phyloP scores from a whole-genome alignment of 2,329 filamentous ascomycete genomes.

The Trichocomaceae sp. region DNA sequence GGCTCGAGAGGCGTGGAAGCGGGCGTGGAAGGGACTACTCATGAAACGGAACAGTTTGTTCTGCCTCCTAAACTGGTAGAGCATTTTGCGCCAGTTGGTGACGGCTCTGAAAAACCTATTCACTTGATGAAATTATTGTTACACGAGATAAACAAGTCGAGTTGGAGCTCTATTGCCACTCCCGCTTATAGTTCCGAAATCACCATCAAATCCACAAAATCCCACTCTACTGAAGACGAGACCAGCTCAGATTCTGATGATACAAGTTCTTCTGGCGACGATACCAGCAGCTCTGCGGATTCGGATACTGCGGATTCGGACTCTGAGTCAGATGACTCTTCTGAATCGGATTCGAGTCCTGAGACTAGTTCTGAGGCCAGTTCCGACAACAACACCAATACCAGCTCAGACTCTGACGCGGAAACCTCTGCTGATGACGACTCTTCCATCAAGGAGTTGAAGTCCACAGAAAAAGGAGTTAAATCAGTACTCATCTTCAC shows the following conservation, averaged over 20 bases:
- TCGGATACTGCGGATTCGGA: conserved; percentile 16
- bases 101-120: conserved; percentile 68
- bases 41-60: conserved; percentile 40
- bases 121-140: conserved; percentile 73
- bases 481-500: conserved; percentile 71
- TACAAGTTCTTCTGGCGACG: conserved; percentile 32
- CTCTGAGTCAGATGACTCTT: conserved; percentile 19
- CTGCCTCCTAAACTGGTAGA: conserved; percentile 61
- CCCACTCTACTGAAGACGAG: not conserved
- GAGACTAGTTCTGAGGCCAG: not conserved
- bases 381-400: not conserved
- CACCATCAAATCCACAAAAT: not conserved
- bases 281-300: conserved; percentile 2
- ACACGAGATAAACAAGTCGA: conserved; percentile 26
- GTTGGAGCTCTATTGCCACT: conserved; percentile 10
- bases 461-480: conserved; percentile 19
- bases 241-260: conserved; percentile 20
- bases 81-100: conserved; percentile 60
- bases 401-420: conserved; percentile 23
- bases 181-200: conserved; percentile 2
- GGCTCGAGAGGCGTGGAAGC: conserved; percentile 44
- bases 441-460: not conserved
- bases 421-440: conserved; percentile 16
- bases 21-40: conserved; percentile 13
- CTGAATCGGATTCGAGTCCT: conserved; percentile 8